Evolutionary conservation across 1,139 yeast species (phyloP).

Genomic region (Saccharomyces hybrid): DNA sequence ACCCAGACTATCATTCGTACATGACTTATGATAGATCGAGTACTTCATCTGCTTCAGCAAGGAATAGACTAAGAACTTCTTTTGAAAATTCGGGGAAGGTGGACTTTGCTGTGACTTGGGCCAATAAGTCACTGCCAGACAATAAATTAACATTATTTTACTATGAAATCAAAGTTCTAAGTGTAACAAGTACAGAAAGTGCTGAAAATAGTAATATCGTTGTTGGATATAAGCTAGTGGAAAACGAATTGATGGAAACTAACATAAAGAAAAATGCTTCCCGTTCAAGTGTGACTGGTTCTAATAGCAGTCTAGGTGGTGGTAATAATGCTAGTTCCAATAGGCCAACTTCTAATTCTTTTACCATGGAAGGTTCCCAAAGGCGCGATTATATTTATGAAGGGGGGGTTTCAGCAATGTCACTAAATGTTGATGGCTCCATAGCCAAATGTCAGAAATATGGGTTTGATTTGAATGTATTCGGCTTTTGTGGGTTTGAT

Average conservation of each 20-base stretch:
- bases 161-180: conserved; percentile 42
- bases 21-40: conserved; percentile 29
- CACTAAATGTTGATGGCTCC: neutral
- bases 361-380: neutral
- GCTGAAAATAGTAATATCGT: conserved; percentile 36
- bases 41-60: conserved; percentile 11
- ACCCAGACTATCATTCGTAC: conserved; percentile 32
- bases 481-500: conserved; percentile 44
- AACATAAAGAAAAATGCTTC: conserved; percentile 29
- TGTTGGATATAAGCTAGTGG: conserved; percentile 34
- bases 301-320: neutral
- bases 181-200: conserved; percentile 32
- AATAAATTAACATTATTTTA: conserved; percentile 46
- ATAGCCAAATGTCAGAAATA: conserved; percentile 4
- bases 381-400: neutral
- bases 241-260: conserved; percentile 6
- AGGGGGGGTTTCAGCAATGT: neutral
- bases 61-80: conserved; percentile 19
- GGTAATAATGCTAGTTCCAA: neutral
- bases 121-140: conserved; percentile 38
- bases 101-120: conserved; percentile 35
- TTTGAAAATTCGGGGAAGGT: conserved; percentile 22
- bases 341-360: neutral
- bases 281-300: neutral
- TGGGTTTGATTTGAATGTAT: conserved; percentile 35